Evolutionary conservation across 2,329 filamentous ascomycete species (phyloP).

Genomic region (Pseudogymnoascus sp.): DNA sequence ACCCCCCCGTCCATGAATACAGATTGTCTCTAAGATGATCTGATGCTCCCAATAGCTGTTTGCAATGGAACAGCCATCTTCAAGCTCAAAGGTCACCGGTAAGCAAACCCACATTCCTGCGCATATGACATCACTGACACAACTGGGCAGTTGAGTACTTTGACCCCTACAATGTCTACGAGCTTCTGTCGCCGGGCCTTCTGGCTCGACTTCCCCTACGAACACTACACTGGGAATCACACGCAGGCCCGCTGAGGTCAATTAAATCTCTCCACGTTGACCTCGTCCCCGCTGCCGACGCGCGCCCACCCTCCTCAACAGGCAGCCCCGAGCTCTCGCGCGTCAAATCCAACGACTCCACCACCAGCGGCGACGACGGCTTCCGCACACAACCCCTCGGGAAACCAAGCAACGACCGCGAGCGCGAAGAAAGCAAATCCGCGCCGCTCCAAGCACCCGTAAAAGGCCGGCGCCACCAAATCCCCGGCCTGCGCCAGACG

Average conservation of each 20-base stretch:
- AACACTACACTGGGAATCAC: constrained; percentile 96
- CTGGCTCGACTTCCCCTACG: constrained; percentile 73
- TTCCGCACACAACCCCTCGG: constrained; percentile 51
- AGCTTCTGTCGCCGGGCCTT: constrained; percentile 70
- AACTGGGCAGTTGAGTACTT: constrained; percentile 79
- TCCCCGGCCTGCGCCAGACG: constrained; percentile 84
- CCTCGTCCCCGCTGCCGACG: constrained; percentile 55
- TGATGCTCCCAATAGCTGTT: constrained; percentile 23
- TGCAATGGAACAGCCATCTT: constrained; percentile 59
- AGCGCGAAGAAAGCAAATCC: constrained; percentile 21
- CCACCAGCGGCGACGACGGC: constrained; percentile 43
- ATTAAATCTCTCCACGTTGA: constrained; percentile 91
- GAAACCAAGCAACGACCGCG: constrained; percentile 28
- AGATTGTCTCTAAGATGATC: constrained; percentile 8
- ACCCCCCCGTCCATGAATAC: constrained; percentile 2
- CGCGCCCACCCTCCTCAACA: constrained; percentile 32
- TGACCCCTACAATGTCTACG: constrained; percentile 84
- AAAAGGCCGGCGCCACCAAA: constrained; percentile 75
- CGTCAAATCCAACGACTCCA: constrained; percentile 32
- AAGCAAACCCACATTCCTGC: constrained; percentile 21
- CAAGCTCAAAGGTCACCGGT: constrained; percentile 74
- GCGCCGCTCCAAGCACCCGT: constrained; percentile 23
- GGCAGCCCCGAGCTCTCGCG: constrained; percentile 29
- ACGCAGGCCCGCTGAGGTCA: constrained; percentile 80
- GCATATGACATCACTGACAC: not conserved